Conservation (phyloP, 495 filamentous ascomycete species). For the Neurospora cerealis region DNA sequence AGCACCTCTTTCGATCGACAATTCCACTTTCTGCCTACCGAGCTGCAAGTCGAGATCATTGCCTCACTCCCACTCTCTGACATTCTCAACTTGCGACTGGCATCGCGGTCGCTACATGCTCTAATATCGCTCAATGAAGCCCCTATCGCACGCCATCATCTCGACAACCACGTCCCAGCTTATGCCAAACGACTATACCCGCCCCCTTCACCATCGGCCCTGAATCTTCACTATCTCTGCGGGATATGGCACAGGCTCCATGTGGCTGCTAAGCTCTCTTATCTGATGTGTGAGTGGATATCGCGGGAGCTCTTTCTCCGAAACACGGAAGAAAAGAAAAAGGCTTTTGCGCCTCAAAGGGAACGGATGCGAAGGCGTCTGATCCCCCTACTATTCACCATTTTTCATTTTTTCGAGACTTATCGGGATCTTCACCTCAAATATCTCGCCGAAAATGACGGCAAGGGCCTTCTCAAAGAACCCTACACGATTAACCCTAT, state of each 20-base stretch:
- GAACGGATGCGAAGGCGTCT: conserved; percentile 47
- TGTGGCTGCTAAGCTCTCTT: conserved; percentile 44
- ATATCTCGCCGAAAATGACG: conserved; percentile 34
- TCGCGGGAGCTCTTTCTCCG: conserved; percentile 46
- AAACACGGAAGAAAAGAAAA: conserved; percentile 35
- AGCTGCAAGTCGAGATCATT: conserved; percentile 47
- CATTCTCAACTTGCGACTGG: conserved; percentile 40
- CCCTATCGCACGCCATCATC: conserved; percentile 45
- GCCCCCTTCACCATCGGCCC: conserved; percentile 25
- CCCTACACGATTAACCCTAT: conserved; percentile 43
- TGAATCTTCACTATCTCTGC: conserved; percentile 47
- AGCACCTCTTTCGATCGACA: conserved; percentile 36
- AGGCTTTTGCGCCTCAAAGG: conserved; percentile 43
- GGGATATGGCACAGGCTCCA: conserved; percentile 49
- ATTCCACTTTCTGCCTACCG: conserved; percentile 41
- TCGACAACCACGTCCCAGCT: conserved; percentile 40
- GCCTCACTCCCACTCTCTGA: conserved; percentile 43
- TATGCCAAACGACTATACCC: conserved; percentile 46
- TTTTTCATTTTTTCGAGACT: conserved; percentile 51
- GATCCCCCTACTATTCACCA: conserved; percentile 43
- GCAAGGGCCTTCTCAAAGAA: conserved; percentile 25
- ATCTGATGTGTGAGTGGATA: conserved; percentile 44
- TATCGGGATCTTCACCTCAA: conserved; percentile 44
- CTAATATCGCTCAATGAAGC: conserved; percentile 47
- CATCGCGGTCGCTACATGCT: conserved; percentile 42